phyloP scores from a whole-genome alignment of 768 basidiomycete genomes.

The Mycena rosella region DNA sequence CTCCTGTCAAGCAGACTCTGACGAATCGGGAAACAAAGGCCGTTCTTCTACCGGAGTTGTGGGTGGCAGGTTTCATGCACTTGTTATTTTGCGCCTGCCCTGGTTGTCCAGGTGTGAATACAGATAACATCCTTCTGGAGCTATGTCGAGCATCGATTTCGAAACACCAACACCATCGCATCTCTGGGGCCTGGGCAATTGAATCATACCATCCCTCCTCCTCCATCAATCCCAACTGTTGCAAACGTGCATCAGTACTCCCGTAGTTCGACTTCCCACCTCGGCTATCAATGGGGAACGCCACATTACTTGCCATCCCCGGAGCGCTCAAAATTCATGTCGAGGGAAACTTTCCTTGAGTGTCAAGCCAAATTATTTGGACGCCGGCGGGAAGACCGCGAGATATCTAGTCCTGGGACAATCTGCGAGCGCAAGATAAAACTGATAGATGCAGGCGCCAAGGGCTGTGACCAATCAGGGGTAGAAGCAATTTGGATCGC shows the following conservation, averaged over 20 bases:
- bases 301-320: slow-evolving; percentile 7
- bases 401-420: neutral
- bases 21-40: neutral
- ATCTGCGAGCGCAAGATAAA: neutral
- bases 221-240: slow-evolving; percentile 28
- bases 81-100: neutral
- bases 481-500: slow-evolving; percentile 20
- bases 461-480: slow-evolving; percentile 34
- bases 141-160: neutral
- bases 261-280: slow-evolving; percentile 20
- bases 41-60: slow-evolving; percentile 10
- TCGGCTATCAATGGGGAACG: slow-evolving; percentile 7
- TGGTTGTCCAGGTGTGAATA: neutral
- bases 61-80: slow-evolving; percentile 2
- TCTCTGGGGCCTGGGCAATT: neutral
- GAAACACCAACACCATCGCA: slow-evolving; percentile 20
- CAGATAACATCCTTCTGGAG: slow-evolving; percentile 2
- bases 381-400: slow-evolving; percentile 16
- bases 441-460: slow-evolving; percentile 31
- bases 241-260: slow-evolving; percentile 24
- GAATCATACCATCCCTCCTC: neutral
- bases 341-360: neutral
- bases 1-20: slow-evolving; percentile 17
- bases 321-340: slow-evolving; percentile 13
- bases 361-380: slow-evolving; percentile 11